Evolutionary conservation across 352 stramenopile genomes (phyloP).

Genomic region (Saprolegnia diclina): DNA sequence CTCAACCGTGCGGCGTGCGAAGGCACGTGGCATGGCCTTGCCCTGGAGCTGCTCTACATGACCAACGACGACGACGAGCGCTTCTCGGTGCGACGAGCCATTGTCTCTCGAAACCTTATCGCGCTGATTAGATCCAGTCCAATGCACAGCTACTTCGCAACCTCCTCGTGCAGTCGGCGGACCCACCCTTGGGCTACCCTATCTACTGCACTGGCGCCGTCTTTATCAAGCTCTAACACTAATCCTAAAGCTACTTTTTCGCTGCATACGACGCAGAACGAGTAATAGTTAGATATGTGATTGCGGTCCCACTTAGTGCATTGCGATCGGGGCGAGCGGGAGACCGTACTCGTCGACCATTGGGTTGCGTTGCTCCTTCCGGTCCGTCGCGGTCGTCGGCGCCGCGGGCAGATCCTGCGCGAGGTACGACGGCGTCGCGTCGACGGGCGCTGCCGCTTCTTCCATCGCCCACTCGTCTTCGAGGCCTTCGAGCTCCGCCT

Average conservation of each 20-base stretch:
- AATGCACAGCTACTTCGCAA: neutral
- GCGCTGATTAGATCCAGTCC: neutral
- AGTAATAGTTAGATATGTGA: no score
- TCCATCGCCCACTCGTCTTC: slow-evolving; percentile 91
- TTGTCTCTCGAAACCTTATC: neutral
- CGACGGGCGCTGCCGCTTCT: slow-evolving; percentile 36
- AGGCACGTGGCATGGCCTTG: neutral
- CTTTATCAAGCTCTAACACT: neutral
- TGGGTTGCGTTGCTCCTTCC: slow-evolving; percentile 20
- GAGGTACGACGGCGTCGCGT: slow-evolving; percentile 62
- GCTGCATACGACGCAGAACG: no score
- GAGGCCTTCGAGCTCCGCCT: slow-evolving; percentile 91
- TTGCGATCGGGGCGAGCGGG: slow-evolving; percentile 35
- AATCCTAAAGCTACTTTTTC: neutral
- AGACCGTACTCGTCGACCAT: slow-evolving; percentile 72
- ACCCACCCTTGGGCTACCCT: neutral
- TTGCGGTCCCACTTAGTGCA: neutral
- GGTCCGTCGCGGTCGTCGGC: slow-evolving; percentile 42
- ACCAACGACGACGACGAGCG: neutral
- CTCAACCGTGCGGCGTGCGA: neutral
- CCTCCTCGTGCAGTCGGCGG: neutral
- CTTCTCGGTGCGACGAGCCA: neutral
- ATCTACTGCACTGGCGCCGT: neutral
- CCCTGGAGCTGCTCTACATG: neutral
- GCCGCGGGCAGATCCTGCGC: slow-evolving; percentile 48